These are phyloP conservation scores for Hypoxylon sp. DNA, from an alignment of 2,329 filamentous ascomycete genomes.

Conservation along the genomic window DNA sequence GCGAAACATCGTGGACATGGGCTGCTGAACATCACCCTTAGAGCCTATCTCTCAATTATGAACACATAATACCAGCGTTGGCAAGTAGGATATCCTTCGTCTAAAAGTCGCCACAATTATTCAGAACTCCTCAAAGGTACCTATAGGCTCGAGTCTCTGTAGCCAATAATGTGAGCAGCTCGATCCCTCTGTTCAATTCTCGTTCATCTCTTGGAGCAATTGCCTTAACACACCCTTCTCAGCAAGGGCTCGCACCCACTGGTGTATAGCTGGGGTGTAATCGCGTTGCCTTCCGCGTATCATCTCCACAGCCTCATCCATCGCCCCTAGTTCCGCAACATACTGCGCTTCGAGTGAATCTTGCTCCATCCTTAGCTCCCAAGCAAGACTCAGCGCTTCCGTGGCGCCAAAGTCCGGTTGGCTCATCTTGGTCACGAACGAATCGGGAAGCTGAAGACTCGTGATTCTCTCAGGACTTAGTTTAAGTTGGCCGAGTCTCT, in stretches of 20 bases:
- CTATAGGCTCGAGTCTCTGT: not conserved
- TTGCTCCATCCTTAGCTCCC: slow-evolving; percentile 60
- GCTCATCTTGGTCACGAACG: slow-evolving; percentile 17
- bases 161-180: not conserved
- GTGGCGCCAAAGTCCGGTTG: slow-evolving; percentile 29
- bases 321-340: slow-evolving; percentile 61
- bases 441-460: slow-evolving; percentile 9
- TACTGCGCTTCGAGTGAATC: slow-evolving; percentile 62
- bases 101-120: too few species aligned
- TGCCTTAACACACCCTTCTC: slow-evolving; percentile 73
- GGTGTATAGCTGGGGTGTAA: slow-evolving; percentile 77
- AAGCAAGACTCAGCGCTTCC: slow-evolving; percentile 57
- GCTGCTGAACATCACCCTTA: too few species aligned
- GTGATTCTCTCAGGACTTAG: slow-evolving; percentile 37
- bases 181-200: not conserved
- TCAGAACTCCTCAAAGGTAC: too few species aligned
- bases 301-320: slow-evolving; percentile 64
- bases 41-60: too few species aligned
- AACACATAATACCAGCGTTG: too few species aligned
- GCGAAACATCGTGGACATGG: too few species aligned
- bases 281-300: slow-evolving; percentile 74
- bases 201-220: slow-evolving; percentile 45
- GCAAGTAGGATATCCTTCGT: too few species aligned
- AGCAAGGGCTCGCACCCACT: slow-evolving; percentile 78
- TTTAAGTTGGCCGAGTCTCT: slow-evolving; percentile 38